phyloP scores from a whole-genome alignment of 2,329 filamentous ascomycete genomes.

The Aschersonia sp. region DNA sequence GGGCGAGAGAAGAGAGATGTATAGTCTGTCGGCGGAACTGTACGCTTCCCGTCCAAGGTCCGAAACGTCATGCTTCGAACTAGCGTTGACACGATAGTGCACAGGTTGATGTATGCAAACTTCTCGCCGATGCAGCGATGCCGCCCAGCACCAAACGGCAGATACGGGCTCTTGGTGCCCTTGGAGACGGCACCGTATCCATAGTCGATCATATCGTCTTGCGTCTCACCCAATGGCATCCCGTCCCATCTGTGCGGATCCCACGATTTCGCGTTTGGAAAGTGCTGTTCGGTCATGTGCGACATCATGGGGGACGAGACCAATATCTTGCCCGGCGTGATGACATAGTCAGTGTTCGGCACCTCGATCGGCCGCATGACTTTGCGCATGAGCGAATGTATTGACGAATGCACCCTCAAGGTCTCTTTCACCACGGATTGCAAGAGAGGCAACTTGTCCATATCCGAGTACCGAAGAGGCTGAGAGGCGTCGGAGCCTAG shows the following conservation, averaged over 20 bases:
- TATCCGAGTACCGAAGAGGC: conserved; percentile 41
- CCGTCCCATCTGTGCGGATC: conserved; percentile 16
- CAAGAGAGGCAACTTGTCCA: conserved; percentile 46
- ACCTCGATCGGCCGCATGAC: conserved; percentile 53
- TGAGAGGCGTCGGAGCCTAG: conserved; percentile 23
- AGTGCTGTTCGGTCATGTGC: conserved; percentile 39
- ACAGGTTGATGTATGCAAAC: conserved; percentile 57
- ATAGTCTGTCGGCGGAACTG: conserved; percentile 51
- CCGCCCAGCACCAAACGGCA: conserved; percentile 59
- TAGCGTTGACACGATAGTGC: conserved; percentile 47
- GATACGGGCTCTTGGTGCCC: conserved; percentile 25
- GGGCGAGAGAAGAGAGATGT: conserved; percentile 29
- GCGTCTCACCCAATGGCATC: conserved; percentile 4
- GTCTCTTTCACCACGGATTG: conserved; percentile 57
- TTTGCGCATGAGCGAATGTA: conserved; percentile 59
- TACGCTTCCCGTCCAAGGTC: conserved; percentile 37
- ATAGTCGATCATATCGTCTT: conserved; percentile 12
- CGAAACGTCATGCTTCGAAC: conserved; percentile 45
- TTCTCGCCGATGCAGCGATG: conserved; percentile 66
- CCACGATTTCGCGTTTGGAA: conserved; percentile 24
- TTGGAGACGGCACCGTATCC: conserved; percentile 16
- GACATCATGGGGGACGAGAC: conserved; percentile 28
- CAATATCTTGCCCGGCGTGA: conserved; percentile 33
- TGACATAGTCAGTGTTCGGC: conserved; percentile 37
- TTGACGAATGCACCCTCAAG: conserved; percentile 54